A percentile compares a stretch with the other conserved stretches of the same genome.
These are phyloP conservation scores for Claviceps sp. DNA, from an alignment of 2,329 filamentous ascomycete genomes.

Conservation along the genomic window DNA sequence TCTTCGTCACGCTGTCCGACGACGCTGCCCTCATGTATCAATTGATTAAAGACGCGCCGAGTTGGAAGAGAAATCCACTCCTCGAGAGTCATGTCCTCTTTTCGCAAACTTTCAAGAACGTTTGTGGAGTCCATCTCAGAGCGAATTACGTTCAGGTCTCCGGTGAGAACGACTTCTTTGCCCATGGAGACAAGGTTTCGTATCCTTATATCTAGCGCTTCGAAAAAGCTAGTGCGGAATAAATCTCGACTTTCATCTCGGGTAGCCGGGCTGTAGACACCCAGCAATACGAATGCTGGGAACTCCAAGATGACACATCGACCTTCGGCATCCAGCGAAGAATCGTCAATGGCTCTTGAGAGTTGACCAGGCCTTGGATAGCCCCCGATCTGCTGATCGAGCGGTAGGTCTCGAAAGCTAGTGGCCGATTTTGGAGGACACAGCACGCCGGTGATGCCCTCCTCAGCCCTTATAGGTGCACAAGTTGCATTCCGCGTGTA, in stretches of 20 bases:
- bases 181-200: conserved; percentile 70
- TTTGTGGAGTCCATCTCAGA: conserved; percentile 64
- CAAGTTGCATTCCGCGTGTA: conserved; percentile 85
- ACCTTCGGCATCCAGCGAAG: conserved; percentile 74
- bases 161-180: conserved; percentile 73
- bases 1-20: conserved; percentile 52
- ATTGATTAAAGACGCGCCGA: conserved; percentile 69
- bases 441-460: conserved; percentile 78
- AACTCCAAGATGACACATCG: conserved; percentile 88
- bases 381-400: conserved; percentile 69
- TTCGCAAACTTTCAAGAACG: conserved; percentile 55
- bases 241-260: conserved; percentile 72
- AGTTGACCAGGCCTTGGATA: conserved; percentile 66
- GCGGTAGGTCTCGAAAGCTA: conserved; percentile 61
- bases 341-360: conserved; percentile 48
- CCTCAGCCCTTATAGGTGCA: conserved; percentile 77
- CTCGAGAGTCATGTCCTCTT: conserved; percentile 52
- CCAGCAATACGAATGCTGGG: conserved; percentile 83
- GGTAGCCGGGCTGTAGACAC: conserved; percentile 83
- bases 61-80: conserved; percentile 62
- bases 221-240: conserved; percentile 70
- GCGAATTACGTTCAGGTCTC: conserved; percentile 72
- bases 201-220: conserved; percentile 67
- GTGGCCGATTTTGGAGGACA: conserved; percentile 57
- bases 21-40: conserved; percentile 62